These are phyloP conservation scores for Scedosporium apiospermum DNA, from an alignment of 2,329 filamentous ascomycete species.

Conservation along the genomic window DNA sequence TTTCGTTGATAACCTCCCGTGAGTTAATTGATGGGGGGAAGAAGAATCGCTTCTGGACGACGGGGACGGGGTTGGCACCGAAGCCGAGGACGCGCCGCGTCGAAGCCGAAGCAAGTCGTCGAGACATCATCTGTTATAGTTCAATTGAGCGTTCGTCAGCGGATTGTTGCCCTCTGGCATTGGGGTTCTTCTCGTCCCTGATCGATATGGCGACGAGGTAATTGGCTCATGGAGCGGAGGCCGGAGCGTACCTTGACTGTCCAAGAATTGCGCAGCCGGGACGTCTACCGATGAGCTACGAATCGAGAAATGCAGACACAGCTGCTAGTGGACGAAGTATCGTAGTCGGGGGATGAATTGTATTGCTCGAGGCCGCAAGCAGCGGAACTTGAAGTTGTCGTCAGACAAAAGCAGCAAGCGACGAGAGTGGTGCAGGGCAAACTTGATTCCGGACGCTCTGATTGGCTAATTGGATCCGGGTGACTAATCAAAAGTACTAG, in stretches of 20 bases:
- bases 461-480: not conserved
- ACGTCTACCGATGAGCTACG: not conserved
- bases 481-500: conserved; percentile 2
- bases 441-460: not conserved
- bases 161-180: too few species aligned
- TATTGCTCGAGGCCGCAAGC: not conserved
- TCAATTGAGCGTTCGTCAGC: not conserved
- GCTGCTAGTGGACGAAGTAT: not conserved
- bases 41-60: conserved; percentile 48
- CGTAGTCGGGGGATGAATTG: not conserved
- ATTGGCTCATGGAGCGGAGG: too few species aligned
- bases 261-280: not conserved
- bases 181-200: too few species aligned
- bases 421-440: conserved; percentile 1
- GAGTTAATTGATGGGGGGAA: conserved; percentile 40
- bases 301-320: conserved; percentile 1
- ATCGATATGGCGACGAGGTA: too few species aligned
- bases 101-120: conserved; percentile 42
- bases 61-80: conserved; percentile 30
- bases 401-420: conserved; percentile 2
- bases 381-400: conserved; percentile 2
- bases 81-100: conserved; percentile 16
- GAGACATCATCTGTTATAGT: conserved; percentile 46
- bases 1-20: conserved; percentile 37
- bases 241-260: not conserved